Evolutionary conservation across 1,284 basidiomycete genomes (phyloP), one percentile per base, ranked within the genome.

Genomic region (Microbotryum lychnidis-dioicae): DNA sequence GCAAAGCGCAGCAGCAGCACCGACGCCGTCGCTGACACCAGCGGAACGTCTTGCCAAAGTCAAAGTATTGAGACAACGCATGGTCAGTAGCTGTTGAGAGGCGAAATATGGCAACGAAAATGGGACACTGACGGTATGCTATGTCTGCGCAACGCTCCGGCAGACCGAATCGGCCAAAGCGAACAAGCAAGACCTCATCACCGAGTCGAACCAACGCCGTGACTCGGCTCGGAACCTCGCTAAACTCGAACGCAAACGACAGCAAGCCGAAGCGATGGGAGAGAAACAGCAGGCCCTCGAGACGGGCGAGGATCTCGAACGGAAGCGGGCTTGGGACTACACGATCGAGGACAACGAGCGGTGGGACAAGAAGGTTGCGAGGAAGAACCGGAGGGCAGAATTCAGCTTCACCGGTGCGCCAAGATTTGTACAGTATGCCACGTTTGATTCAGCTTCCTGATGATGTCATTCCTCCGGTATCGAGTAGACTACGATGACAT

Each of bases 261-360:
- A 87, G 73, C 81, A 97, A 33, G 92, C 91, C 0, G 91, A 94
- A 75, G 84, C 80, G n/a, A 75, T 97, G 64, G 83, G 91, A 10
- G 79, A 84, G 66, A 91, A 93, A 76, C 84, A 87, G 3, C 89
- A 94, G 68, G 89, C 91, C 0, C 86, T 87, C 72, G 91, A 91
- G 64, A 79, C 81, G 1, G 94, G 93, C 16, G 89, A 80, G 68
- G 82, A 84, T 72, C 68, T 81, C 21, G 81, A 83, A 70, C 79
- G 91, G 60, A 82, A 83, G 71, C 90, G 90, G 80, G 90, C 91
- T 72, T 94, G 91, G 91, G 85, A 89, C 71, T 97, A 89, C 78
- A 88, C 86, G 25, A 87, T 96, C 60, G 92, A 96, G 77, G 91
- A 96, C 76, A 93, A 91, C 71, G 91, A 97, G 70, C 78, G 83